Base-by-base conservation (phyloP, 805 yeast genomes). In the Wickerhamiella siamensis region DNA sequence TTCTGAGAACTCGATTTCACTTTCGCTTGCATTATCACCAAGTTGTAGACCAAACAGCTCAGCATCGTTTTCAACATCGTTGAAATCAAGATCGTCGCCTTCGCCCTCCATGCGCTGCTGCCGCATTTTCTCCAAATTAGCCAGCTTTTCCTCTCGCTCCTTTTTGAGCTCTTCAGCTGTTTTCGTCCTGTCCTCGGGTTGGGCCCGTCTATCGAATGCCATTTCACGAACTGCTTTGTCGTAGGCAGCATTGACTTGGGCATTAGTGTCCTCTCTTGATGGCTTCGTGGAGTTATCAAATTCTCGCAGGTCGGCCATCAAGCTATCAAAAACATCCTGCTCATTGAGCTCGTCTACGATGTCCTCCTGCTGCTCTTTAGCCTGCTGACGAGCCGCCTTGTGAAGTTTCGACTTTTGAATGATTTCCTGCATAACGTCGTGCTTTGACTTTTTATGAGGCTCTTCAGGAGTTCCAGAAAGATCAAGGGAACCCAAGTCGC, bases 371-470 rank as follows among this genome's bases (percentile, higher is more conserved):
- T 59, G 58, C 19, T 58, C 61, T 31, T 60, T 59, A 3, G 61
- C 63, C 41, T 55, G 52, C 46, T 66, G 71, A 3, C 70, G 51
- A 44, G 61, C 66, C 21, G 52, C 52, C 41, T 66, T 66, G 48
- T 66, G 55, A 55, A 59, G 45, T 43, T 66, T 66, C 5, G 67
- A 63, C 48, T 62, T 66, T 12, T 66, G 66, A 36, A 66, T 66
- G 38, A 63, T 60, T 45, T 64, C 69, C 47, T 61, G 58, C 69
- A 66, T 64, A 16, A 66, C 61, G 39, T 66, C 71, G 22, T 57
- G 59, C 51, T 63, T 62, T 39, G 61, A 47, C 55, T 60, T 65
- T 41, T 56, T 59, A 33, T 47, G 51, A 0, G 58, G 54, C 19
- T 60, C 70, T 18, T 62, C 72, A 17, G 63, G 70, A 8, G 59